These are phyloP conservation scores for Trichothecium sympodiale DNA, from an alignment of 2,329 filamentous ascomycete species.

Conservation along the genomic window DNA sequence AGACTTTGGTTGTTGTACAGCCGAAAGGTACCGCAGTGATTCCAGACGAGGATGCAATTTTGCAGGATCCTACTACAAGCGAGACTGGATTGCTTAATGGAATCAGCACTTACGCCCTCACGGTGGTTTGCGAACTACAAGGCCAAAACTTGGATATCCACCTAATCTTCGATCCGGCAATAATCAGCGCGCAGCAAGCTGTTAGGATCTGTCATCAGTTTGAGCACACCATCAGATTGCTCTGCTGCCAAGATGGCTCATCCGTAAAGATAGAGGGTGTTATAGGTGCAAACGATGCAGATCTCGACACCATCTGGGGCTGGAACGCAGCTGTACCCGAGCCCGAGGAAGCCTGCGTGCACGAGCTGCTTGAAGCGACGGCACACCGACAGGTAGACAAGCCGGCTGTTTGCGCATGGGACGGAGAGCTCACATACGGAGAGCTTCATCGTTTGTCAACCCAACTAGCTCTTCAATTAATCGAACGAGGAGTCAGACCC, in stretches of 20 bases:
- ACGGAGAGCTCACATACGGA: slow-evolving; percentile 12
- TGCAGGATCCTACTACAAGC: too few relatives aligned
- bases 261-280: neutral
- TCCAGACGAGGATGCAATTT: too few relatives aligned
- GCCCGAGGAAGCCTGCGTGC: slow-evolving; percentile 14
- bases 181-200: neutral
- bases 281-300: neutral
- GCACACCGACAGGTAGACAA: slow-evolving; percentile 10
- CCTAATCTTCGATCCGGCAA: neutral
- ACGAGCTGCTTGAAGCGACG: slow-evolving; percentile 30
- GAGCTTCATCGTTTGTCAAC: slow-evolving; percentile 12
- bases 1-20: slow-evolving; percentile 6
- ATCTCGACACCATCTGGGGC: neutral
- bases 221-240: too few relatives aligned
- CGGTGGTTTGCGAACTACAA: neutral
- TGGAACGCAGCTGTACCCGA: neutral
- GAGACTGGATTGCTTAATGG: neutral
- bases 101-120: slow-evolving; percentile 2
- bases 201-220: too few relatives aligned
- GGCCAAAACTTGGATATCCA: neutral
- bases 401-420: slow-evolving; percentile 13
- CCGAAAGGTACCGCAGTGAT: slow-evolving; percentile 3
- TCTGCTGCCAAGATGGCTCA: neutral
- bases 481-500: neutral
- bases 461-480: slow-evolving; percentile 8